These are phyloP conservation scores for Neocucurbitaria cava DNA, from an alignment of 2,329 filamentous ascomycete genomes.

Conservation along the genomic window DNA sequence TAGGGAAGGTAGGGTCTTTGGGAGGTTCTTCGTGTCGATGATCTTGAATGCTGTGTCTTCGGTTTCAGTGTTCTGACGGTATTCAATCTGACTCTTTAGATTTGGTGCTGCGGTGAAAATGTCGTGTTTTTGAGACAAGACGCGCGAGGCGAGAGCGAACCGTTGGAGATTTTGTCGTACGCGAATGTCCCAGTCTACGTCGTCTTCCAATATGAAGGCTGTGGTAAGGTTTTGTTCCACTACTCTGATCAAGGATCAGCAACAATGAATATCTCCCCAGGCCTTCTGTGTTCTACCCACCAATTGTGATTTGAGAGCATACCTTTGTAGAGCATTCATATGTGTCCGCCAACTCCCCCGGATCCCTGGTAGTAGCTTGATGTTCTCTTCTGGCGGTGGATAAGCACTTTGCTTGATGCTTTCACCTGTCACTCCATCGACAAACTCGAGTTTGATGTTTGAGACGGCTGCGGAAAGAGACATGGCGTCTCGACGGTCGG, in stretches of 20 bases:
- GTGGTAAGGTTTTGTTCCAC: slow-evolving; percentile 41
- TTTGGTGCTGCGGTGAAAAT: slow-evolving; percentile 15
- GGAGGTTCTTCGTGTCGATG: slow-evolving; percentile 30
- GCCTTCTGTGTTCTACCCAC: background rate
- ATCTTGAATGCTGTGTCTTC: slow-evolving; percentile 31
- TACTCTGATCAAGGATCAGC: slow-evolving; percentile 20
- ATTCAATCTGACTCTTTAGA: slow-evolving; percentile 20
- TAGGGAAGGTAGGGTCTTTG: slow-evolving; percentile 27
- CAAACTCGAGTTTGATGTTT: slow-evolving; percentile 56
- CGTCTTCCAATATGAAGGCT: slow-evolving; percentile 41
- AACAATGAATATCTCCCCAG: too few species aligned
- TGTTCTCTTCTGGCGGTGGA: slow-evolving; percentile 38
- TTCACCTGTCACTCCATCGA: slow-evolving; percentile 56
- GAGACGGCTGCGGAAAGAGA: slow-evolving; percentile 57
- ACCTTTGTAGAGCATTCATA: slow-evolving; percentile 41
- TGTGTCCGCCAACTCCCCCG: slow-evolving; percentile 42
- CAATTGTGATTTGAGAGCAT: background rate
- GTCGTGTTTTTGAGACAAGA: slow-evolving; percentile 28
- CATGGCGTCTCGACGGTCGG: slow-evolving; percentile 62
- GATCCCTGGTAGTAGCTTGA: slow-evolving; percentile 34
- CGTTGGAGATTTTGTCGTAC: slow-evolving; percentile 39
- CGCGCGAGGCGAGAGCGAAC: slow-evolving; percentile 36
- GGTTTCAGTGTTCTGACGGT: slow-evolving; percentile 32
- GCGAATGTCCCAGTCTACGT: slow-evolving; percentile 43
- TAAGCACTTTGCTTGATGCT: slow-evolving; percentile 37